A percentile compares a stretch with the other conserved stretches of the same genome.
phyloP scores from a whole-genome alignment of 345 rosid species.

The Clausena lansium region DNA sequence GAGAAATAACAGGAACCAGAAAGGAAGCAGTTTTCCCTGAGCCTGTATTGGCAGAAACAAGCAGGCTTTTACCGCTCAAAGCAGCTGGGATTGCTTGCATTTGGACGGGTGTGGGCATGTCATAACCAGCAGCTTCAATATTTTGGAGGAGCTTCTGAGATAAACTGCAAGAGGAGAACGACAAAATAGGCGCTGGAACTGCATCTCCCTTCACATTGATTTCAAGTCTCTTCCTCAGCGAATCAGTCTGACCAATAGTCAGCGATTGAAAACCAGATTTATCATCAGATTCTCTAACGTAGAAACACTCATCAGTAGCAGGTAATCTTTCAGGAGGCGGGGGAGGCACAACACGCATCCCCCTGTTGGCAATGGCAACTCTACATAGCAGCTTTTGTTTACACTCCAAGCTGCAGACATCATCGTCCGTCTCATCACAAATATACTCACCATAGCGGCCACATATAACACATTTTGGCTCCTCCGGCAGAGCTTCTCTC shows the following conservation, averaged over 20 bases:
- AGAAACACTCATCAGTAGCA: conserved; percentile 76
- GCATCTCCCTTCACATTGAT: conserved; percentile 59
- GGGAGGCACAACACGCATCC: conserved; percentile 12
- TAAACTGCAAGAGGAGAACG: conserved; percentile 64
- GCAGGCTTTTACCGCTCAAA: conserved; percentile 56
- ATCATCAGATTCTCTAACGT: conserved; percentile 50
- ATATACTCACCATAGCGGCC: conserved; percentile 89
- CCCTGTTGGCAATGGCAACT: conserved; percentile 16
- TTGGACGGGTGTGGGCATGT: conserved; percentile 78
- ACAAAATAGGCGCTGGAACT: conserved; percentile 57
- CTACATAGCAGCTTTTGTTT: conserved; percentile 46
- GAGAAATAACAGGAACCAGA: conserved; percentile 69
- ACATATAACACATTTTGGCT: conserved; percentile 74
- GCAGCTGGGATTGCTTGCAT: conserved; percentile 91
- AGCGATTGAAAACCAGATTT: conserved; percentile 24
- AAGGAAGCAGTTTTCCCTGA: conserved; percentile 90
- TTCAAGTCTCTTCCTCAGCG: conserved; percentile 67
- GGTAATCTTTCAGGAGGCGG: conserved; percentile 37
- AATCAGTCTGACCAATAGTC: conserved; percentile 37
- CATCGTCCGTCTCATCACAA: conserved; percentile 81
- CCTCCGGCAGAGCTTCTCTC: conserved; percentile 62
- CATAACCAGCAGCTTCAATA: conserved; percentile 70
- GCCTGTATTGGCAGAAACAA: conserved; percentile 89
- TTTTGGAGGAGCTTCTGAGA: conserved; percentile 64
- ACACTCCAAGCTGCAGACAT: conserved; percentile 90